These are phyloP conservation scores for Colletotrichum tropicale DNA, from an alignment of 2,329 filamentous ascomycete genomes.

Conservation along the genomic window DNA sequence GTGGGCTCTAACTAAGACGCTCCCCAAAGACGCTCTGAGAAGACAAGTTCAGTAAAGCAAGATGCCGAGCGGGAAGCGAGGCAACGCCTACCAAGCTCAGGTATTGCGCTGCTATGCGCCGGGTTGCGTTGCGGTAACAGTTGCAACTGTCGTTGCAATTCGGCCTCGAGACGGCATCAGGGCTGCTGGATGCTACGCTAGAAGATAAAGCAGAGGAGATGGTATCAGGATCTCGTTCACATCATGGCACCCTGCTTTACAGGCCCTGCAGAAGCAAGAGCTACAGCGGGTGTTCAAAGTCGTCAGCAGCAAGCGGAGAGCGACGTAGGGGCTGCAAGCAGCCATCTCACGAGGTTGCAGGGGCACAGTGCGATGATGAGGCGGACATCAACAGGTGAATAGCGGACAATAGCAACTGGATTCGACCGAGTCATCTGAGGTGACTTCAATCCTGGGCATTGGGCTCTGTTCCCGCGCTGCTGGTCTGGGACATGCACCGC, in stretches of 20 bases:
- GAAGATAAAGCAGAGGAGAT: not conserved
- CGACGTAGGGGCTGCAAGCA: not conserved
- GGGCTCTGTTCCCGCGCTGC: not conserved
- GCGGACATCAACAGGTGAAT: not conserved
- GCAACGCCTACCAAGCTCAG: not conserved
- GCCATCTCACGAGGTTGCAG: not conserved
- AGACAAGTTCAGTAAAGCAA: not conserved
- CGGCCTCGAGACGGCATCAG: not conserved
- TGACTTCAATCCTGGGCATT: not conserved
- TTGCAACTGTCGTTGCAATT: not conserved
- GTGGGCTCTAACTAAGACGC: not conserved
- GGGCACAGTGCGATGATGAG: not conserved
- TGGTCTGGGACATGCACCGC: not conserved
- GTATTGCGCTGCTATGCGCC: not conserved
- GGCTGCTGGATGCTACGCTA: not conserved
- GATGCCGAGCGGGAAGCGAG: not conserved
- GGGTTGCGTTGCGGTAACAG: not conserved
- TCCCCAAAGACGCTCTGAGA: not conserved
- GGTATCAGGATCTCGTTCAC: not conserved
- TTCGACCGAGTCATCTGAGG: not conserved
- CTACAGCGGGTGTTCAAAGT: not conserved
- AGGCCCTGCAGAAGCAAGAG: not conserved
- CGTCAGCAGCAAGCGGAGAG: not conserved
- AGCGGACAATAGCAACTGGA: not conserved
- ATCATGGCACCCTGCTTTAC: not conserved